These are phyloP conservation scores for Leccinum fuscescens DNA, from an alignment of 1,284 basidiomycete genomes.

Conservation along the genomic window DNA sequence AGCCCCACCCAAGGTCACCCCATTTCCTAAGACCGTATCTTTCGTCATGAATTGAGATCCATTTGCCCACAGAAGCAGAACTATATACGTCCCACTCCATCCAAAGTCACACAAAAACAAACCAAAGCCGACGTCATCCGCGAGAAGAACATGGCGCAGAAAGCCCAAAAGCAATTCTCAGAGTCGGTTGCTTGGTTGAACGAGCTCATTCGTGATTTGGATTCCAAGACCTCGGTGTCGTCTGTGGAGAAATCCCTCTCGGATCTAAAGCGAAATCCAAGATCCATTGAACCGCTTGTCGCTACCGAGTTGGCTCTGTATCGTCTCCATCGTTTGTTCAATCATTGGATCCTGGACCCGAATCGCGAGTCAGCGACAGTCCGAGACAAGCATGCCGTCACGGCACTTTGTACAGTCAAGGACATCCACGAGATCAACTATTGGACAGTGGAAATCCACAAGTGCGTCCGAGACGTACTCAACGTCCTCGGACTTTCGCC, in stretches of 20 bases:
- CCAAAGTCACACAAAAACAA: slow-evolving; percentile 21
- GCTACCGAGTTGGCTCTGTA: slow-evolving; percentile 52
- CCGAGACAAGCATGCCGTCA: slow-evolving; percentile 45
- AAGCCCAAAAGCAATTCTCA: slow-evolving; percentile 21
- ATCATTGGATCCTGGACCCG: slow-evolving; percentile 49
- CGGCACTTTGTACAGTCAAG: slow-evolving; percentile 47
- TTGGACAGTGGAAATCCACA: slow-evolving; percentile 39
- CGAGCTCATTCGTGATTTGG: slow-evolving; percentile 28
- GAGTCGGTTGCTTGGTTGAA: slow-evolving; percentile 25
- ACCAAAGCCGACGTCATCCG: slow-evolving; percentile 30
- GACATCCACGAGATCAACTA: slow-evolving; percentile 40
- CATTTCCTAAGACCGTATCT: not conserved
- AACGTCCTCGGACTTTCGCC: slow-evolving; percentile 45
- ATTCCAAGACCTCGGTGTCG: slow-evolving; percentile 28
- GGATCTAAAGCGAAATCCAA: slow-evolving; percentile 41
- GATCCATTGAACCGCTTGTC: slow-evolving; percentile 42
- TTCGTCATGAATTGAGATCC: not conserved
- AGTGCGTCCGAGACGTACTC: slow-evolving; percentile 41
- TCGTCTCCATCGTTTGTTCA: slow-evolving; percentile 50
- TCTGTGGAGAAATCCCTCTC: slow-evolving; percentile 24
- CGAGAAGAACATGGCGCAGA: slow-evolving; percentile 27
- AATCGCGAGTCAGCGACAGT: slow-evolving; percentile 35
- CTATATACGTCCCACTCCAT: slow-evolving; percentile 6
- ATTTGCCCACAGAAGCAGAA: slow-evolving; percentile 15
- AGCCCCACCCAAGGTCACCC: slow-evolving; percentile 15